These are phyloP conservation scores for Penicillium odoratum DNA, from an alignment of 495 filamentous ascomycete species.

Conservation along the genomic window DNA sequence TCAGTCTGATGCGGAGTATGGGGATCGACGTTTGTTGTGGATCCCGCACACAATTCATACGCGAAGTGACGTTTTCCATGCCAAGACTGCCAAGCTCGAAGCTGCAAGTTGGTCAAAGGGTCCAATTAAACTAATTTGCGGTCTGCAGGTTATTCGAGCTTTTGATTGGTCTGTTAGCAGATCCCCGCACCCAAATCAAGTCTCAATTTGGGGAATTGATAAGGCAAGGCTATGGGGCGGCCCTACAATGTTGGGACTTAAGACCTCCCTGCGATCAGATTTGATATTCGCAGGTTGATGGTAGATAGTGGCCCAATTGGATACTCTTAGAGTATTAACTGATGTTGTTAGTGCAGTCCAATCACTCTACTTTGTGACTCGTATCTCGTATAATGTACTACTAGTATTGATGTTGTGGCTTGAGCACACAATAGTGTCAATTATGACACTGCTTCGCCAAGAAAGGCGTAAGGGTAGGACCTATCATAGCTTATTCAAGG, in stretches of 20 bases:
- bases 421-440: not conserved
- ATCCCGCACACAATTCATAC: slow-evolving; percentile 15
- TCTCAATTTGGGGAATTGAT: not conserved
- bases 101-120: not conserved
- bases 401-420: not conserved
- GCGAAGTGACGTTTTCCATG: slow-evolving; percentile 14
- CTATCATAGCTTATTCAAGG: too few relatives aligned
- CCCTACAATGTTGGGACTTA: too few relatives aligned
- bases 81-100: slow-evolving; percentile 9
- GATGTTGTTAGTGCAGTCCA: not conserved
- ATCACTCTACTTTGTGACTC: not conserved
- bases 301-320: too few relatives aligned
- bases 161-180: not conserved
- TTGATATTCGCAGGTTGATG: too few relatives aligned
- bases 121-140: not conserved
- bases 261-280: too few relatives aligned
- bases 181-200: not conserved
- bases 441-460: slow-evolving; percentile 1
- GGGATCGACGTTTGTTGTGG: slow-evolving; percentile 3
- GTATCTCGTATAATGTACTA: too few relatives aligned
- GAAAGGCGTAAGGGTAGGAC: not conserved
- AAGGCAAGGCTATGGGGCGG: not conserved
- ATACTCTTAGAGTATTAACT: not conserved
- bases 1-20: not conserved
- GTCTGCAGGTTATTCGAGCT: not conserved